Percentiles rank a stretch among this genome's conserved stretches.
These are phyloP conservation scores for Zygotorulaspora sp. DNA, from an alignment of 805 yeast genomes.

Conservation along the genomic window DNA sequence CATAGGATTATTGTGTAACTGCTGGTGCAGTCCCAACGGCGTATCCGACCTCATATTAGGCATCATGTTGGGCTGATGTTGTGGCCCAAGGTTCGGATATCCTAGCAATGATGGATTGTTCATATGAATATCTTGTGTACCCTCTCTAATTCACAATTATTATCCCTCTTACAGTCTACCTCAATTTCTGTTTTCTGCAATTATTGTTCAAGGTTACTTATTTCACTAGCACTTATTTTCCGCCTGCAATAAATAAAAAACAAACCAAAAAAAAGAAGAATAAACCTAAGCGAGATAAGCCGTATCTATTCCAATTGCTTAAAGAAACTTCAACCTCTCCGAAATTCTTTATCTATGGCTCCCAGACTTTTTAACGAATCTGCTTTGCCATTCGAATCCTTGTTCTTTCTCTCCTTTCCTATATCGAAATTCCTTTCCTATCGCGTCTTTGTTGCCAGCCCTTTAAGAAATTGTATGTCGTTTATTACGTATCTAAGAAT, in stretches of 20 bases:
- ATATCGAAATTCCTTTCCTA: neutral
- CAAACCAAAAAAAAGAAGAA: neutral
- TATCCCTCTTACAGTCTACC: too few species aligned
- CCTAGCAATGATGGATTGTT: constrained; percentile 30
- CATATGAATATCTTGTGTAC: too few species aligned
- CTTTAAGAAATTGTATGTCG: neutral
- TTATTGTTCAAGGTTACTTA: too few species aligned
- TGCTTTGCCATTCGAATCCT: too few species aligned
- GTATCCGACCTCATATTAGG: constrained; percentile 13
- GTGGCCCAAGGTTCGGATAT: constrained; percentile 23
- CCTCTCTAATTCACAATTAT: too few species aligned
- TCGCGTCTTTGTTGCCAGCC: neutral
- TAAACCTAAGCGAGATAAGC: neutral
- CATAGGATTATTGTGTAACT: constrained; percentile 12
- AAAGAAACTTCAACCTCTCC: too few species aligned
- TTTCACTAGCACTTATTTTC: neutral
- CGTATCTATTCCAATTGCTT: neutral
- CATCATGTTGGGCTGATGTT: constrained; percentile 16
- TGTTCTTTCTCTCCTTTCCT: too few species aligned
- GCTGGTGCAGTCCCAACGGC: constrained; percentile 15
- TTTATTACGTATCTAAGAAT: too few species aligned
- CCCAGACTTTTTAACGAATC: too few species aligned
- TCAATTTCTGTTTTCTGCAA: too few species aligned
- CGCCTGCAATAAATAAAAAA: neutral
- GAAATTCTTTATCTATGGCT: too few species aligned